A percentile compares a stretch with the other conserved stretches of the same genome.
Conservation (phyloP, 139 green algal species). For the Auxenochlorella pyrenoidosa region DNA sequence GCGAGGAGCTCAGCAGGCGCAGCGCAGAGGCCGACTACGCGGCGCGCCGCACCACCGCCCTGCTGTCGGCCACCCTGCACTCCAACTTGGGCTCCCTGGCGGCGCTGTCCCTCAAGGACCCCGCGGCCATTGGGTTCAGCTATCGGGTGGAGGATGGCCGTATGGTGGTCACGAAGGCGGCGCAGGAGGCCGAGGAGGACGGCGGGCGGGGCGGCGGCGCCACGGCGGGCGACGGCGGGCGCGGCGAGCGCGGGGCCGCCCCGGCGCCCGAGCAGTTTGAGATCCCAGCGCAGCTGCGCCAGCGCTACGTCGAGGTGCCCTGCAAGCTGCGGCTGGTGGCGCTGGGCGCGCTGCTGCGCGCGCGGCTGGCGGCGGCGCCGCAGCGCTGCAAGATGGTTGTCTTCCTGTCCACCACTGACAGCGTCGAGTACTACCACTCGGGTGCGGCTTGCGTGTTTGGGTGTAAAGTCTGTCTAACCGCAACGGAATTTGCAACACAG, state of each 20-base stretch:
- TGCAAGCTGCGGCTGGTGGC: conserved; percentile 82
- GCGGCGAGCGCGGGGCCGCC: background rate
- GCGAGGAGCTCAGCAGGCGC: conserved; percentile 48
- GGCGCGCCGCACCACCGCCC: conserved; percentile 46
- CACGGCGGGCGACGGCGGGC: background rate
- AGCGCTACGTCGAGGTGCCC: conserved; percentile 83
- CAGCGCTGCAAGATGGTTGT: conserved; percentile 81
- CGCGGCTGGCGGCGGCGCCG: conserved; percentile 24
- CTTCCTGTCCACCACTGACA: conserved; percentile 93
- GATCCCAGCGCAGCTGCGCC: conserved; percentile 77
- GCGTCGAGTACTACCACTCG: conserved; percentile 86
- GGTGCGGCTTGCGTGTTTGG: background rate
- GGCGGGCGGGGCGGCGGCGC: background rate
- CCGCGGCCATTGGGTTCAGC: conserved; percentile 78
- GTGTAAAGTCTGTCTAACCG: too few relatives aligned
- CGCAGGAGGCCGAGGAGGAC: background rate
- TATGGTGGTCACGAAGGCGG: conserved; percentile 7
- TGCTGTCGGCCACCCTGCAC: conserved; percentile 94
- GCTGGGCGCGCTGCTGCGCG: conserved; percentile 70
- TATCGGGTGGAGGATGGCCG: conserved; percentile 34
- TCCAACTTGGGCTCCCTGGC: conserved; percentile 74
- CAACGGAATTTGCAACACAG: too few relatives aligned
- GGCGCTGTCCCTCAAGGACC: conserved; percentile 68
- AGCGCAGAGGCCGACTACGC: background rate
- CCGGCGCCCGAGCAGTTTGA: conserved; percentile 55